Evolutionary conservation across 306 rosid species (phyloP).

Genomic region (Alnus glutinosa): DNA sequence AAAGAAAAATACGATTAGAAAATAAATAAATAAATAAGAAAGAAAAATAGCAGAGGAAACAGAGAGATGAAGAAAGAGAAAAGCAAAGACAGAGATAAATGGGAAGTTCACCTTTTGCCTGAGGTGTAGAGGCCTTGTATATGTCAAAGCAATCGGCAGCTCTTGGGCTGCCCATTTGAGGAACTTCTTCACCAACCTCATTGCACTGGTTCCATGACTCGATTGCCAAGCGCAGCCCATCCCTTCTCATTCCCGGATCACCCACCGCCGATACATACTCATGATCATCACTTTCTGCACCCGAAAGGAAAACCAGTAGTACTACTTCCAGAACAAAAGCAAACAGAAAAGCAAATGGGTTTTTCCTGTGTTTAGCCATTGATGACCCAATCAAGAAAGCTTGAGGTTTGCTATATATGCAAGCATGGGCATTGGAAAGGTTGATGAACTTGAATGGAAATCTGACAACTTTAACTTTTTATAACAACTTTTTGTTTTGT

Average conservation of each 20-base stretch:
- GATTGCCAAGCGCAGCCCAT: slow-evolving; percentile 49
- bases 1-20: no score
- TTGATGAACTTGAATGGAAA: background rate
- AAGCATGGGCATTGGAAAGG: background rate
- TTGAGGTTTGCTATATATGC: background rate
- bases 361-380: slow-evolving; percentile 26
- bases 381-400: slow-evolving; percentile 8
- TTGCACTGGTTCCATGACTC: slow-evolving; percentile 78
- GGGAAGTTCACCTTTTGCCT: slow-evolving; percentile 19
- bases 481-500: background rate
- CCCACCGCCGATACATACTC: slow-evolving; percentile 50
- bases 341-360: background rate
- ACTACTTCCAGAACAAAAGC: background rate
- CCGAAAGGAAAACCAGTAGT: slow-evolving; percentile 4
- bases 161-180: slow-evolving; percentile 59
- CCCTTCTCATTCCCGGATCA: slow-evolving; percentile 58
- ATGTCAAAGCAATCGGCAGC: slow-evolving; percentile 58
- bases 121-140: slow-evolving; percentile 18
- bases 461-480: background rate
- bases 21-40: background rate
- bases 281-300: background rate
- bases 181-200: slow-evolving; percentile 59
- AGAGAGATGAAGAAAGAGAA: background rate
- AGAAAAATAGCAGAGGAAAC: background rate
- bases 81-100: background rate